Evolutionary conservation across 192 early-diverging fungal genomes (phyloP), one percentile per base, ranked within the genome.

Genomic region (Ambispora gerdemannii): DNA sequence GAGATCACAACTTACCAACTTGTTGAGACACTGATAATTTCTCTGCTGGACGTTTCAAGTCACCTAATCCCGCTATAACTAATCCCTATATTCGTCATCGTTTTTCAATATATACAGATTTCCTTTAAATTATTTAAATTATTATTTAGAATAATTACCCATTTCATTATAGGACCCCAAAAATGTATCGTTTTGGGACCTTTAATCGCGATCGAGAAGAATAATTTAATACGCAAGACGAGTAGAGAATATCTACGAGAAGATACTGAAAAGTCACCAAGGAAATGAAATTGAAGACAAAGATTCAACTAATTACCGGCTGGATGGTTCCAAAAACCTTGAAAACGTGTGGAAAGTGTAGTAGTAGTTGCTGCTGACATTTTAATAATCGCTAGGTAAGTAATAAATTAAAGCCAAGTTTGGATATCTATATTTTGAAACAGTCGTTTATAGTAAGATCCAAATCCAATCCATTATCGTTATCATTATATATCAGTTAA

Each of bases 181-280:
- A 98, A 98, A 79, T 94, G 92, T 73, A 98, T 89, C 52, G 97
- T 98, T 82, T 96, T 96, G 71, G 97, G 97, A 63, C 94, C 94
- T 90, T n/a, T n/a, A n/a, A n/a, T n/a, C n/a, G n/a, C n/a, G n/a
- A n/a, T n/a, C n/a, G n/a, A n/a, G n/a, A n/a, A n/a, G n/a, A n/a
- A n/a, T n/a, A n/a, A n/a, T n/a, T n/a, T n/a, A n/a, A n/a, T n/a
- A n/a, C n/a, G n/a, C n/a, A n/a, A n/a, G n/a, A n/a, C n/a, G 74
- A 19, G 25, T 61, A 10, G 2, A 59, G 60, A 28, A 60, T 28
- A 34, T 27, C 43, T 24, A 1, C 31, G 34, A 56, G 15, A 20
- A 50, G 3, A 50, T 35, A 47, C 28, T 17, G 15, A 33, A 3
- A 22, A 10, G 33, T 34, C 51, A 33, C 24, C 20, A 3, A 51